These are phyloP conservation scores for Dioscorea alata DNA, from an alignment of 106 monocot genomes.

Conservation along the genomic window DNA sequence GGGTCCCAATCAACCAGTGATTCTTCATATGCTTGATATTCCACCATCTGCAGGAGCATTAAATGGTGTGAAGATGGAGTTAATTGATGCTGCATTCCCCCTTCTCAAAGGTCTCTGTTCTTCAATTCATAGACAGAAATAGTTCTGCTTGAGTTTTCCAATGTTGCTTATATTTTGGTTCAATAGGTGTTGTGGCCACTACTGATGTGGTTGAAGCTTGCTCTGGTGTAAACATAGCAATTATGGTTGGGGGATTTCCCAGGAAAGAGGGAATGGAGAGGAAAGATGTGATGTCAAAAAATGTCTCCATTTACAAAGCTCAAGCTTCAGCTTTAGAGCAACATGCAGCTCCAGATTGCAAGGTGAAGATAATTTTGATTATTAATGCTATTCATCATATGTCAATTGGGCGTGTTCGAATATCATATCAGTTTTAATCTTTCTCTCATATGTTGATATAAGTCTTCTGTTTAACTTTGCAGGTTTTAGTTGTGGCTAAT, in stretches of 20 bases:
- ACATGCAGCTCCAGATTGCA: conserved; percentile 65
- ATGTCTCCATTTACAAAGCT: conserved; percentile 66
- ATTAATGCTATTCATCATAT: no score
- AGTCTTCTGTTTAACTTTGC: neutral
- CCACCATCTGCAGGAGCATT: conserved; percentile 31
- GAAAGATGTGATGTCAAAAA: conserved; percentile 68
- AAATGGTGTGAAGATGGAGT: conserved; percentile 66
- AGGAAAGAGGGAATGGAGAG: conserved; percentile 68
- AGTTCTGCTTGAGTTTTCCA: neutral
- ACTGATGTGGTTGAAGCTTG: conserved; percentile 62
- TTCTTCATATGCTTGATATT: conserved; percentile 69
- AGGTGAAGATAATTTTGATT: conserved; percentile 21
- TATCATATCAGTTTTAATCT: no score
- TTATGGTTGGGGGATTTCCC: conserved; percentile 65
- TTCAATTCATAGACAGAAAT: neutral
- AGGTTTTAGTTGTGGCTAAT: conserved; percentile 75
- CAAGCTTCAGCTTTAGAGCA: conserved; percentile 69
- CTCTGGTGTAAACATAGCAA: conserved; percentile 49
- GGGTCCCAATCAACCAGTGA: conserved; percentile 55
- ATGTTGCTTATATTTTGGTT: neutral
- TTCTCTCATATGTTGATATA: no score
- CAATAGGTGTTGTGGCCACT: conserved; percentile 62
- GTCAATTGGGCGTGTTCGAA: no score
- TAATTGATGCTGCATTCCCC: conserved; percentile 59
- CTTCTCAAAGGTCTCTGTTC: conserved; percentile 48